These are phyloP conservation scores for Medicago arabica DNA, from an alignment of 306 rosid species.

Conservation along the genomic window DNA sequence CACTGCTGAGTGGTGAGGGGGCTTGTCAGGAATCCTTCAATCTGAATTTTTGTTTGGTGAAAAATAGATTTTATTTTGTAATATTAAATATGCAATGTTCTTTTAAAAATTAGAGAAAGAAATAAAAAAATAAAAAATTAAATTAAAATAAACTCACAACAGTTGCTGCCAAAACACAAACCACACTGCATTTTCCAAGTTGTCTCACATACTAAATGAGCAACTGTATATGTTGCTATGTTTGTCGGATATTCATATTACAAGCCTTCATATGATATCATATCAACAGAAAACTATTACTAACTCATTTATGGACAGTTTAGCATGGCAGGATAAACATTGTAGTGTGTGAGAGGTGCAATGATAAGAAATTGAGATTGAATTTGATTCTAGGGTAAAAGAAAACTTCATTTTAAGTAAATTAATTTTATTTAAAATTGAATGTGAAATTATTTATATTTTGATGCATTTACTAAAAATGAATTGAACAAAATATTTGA, in stretches of 20 bases:
- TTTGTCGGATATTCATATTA: slow-evolving; percentile 41
- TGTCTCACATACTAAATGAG: slow-evolving; percentile 35
- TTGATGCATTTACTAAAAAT: too few relatives aligned
- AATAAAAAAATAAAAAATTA: background rate
- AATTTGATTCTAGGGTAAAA: background rate
- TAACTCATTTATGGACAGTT: slow-evolving; percentile 28
- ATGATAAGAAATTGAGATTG: background rate
- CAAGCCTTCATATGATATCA: slow-evolving; percentile 44
- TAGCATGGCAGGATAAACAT: slow-evolving; percentile 9
- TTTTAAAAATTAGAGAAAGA: background rate
- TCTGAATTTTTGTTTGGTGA: background rate
- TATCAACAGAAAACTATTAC: slow-evolving; percentile 37
- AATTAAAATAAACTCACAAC: background rate
- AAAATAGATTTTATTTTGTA: background rate
- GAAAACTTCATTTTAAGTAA: background rate
- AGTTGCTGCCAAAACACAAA: slow-evolving; percentile 34
- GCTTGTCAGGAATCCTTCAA: background rate
- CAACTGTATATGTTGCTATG: slow-evolving; percentile 21
- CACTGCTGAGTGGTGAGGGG: background rate
- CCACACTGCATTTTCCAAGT: slow-evolving; percentile 19
- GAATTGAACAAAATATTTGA: too few relatives aligned
- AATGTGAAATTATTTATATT: background rate
- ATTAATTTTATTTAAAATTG: background rate
- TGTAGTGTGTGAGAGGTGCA: slow-evolving; percentile 6
- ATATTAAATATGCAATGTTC: background rate